Percentiles rank a stretch among this genome's conserved stretches.
Conservation (phyloP, 805 yeast genomes). For the Pichia thaimueangensis region DNA sequence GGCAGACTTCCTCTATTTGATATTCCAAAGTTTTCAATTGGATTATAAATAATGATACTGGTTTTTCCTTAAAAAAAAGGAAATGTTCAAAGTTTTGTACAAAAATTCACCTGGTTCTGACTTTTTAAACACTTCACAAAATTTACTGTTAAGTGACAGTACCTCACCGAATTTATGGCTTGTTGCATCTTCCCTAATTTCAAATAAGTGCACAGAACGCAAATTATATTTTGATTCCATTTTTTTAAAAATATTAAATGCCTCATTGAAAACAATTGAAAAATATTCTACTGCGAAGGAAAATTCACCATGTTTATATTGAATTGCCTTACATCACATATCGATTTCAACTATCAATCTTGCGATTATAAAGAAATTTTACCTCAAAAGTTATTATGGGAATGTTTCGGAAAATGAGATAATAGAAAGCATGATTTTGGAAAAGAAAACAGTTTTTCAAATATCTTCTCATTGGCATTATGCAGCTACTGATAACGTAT, state of each 20-base stretch:
- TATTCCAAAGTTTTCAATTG: too few species aligned
- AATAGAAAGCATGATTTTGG: neutral
- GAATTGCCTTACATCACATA: constrained; percentile 1
- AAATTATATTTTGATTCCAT: neutral
- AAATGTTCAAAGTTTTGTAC: constrained; percentile 6
- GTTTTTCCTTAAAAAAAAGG: constrained; percentile 1
- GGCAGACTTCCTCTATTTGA: constrained; percentile 14
- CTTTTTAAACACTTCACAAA: neutral
- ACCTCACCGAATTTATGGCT: constrained; percentile 10
- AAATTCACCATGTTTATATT: neutral
- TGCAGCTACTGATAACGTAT: neutral
- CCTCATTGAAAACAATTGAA: neutral
- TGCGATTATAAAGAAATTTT: neutral
- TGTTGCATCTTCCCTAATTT: constrained; percentile 12
- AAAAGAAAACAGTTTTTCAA: neutral
- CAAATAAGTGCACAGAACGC: constrained; percentile 14
- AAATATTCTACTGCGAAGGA: neutral
- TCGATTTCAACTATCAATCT: constrained; percentile 2
- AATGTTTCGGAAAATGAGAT: neutral
- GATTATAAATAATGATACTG: too few species aligned
- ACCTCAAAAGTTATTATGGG: neutral
- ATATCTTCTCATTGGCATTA: constrained; percentile 5
- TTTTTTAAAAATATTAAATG: neutral
- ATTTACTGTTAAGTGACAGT: neutral
- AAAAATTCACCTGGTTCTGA: constrained; percentile 10